phyloP scores from a whole-genome alignment of 148 eudicot genomes.

The Linanthus parryae region DNA sequence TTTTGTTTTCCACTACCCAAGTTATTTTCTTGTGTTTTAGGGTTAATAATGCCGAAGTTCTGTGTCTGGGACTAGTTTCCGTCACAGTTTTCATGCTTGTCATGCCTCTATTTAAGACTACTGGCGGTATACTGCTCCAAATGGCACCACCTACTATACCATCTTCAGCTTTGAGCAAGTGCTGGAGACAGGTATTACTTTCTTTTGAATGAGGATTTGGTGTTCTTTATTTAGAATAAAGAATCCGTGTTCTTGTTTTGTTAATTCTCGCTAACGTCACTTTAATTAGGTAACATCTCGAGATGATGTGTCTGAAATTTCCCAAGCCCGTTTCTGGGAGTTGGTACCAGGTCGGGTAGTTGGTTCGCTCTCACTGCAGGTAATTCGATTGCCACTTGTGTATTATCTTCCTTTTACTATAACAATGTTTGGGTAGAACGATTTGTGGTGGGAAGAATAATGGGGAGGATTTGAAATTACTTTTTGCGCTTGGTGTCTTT shows the following conservation, averaged over 20 bases:
- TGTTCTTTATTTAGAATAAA: not conserved
- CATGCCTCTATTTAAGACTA: slow-evolving; percentile 77
- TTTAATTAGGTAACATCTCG: slow-evolving; percentile 56
- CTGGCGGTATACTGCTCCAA: slow-evolving; percentile 83
- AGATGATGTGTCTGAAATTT: slow-evolving; percentile 74
- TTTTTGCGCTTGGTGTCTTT: too few relatives aligned
- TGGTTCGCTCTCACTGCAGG: slow-evolving; percentile 86
- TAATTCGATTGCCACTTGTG: too few relatives aligned
- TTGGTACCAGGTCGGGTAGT: slow-evolving; percentile 90
- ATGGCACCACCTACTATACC: slow-evolving; percentile 81
- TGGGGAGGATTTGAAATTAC: too few relatives aligned
- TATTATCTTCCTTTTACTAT: too few relatives aligned
- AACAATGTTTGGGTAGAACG: too few relatives aligned
- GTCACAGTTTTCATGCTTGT: slow-evolving; percentile 83
- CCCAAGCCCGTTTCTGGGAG: slow-evolving; percentile 94
- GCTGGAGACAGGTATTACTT: slow-evolving; percentile 71
- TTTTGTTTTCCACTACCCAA: not conserved
- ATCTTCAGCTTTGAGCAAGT: slow-evolving; percentile 81
- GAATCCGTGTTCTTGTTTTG: not conserved
- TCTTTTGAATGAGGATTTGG: not conserved
- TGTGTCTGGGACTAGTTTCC: slow-evolving; percentile 93
- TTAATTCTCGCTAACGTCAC: too few relatives aligned
- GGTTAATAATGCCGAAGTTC: slow-evolving; percentile 94
- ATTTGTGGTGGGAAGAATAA: too few relatives aligned
- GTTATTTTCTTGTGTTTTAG: slow-evolving; percentile 25